Evolutionary conservation across 192 early-diverging fungal genomes (phyloP).

Genomic region (Umbelopsis ramanniana): DNA sequence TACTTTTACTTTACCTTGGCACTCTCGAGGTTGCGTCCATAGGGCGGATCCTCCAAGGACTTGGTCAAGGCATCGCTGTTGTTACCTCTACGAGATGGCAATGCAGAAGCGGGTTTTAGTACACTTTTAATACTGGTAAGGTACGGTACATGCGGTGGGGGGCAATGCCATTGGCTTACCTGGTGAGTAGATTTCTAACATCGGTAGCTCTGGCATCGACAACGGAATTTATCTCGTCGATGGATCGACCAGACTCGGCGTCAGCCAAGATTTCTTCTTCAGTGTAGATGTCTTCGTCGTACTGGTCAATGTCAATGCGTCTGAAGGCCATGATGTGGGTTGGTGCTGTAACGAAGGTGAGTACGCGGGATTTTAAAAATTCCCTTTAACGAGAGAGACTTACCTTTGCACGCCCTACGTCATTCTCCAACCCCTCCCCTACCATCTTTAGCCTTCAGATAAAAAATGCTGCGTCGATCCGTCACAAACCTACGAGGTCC

Average conservation of each 20-base stretch:
- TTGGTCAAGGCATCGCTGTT: slow-evolving; percentile 58
- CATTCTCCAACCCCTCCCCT: neutral
- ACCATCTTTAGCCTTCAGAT: neutral
- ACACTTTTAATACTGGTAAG: neutral
- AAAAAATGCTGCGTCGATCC: slow-evolving; percentile 2
- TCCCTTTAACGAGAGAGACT: neutral
- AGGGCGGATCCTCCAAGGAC: slow-evolving; percentile 74
- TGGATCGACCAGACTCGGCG: slow-evolving; percentile 44
- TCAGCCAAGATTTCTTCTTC: slow-evolving; percentile 53
- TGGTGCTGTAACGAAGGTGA: neutral
- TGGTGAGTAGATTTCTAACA: slow-evolving; percentile 67
- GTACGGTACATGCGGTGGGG: neutral
- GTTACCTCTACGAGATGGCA: slow-evolving; percentile 53
- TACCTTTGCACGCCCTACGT: neutral
- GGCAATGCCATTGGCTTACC: slow-evolving; percentile 33
- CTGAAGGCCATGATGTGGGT: slow-evolving; percentile 65
- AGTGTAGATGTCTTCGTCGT: slow-evolving; percentile 60
- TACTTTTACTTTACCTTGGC: slow-evolving; percentile 61
- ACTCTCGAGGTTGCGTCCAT: slow-evolving; percentile 59
- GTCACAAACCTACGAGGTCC: neutral
- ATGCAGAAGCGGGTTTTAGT: neutral
- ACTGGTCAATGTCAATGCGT: slow-evolving; percentile 69
- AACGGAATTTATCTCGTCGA: slow-evolving; percentile 51
- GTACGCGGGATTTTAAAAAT: slow-evolving; percentile 2
- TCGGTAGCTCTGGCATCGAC: slow-evolving; percentile 61